Evolutionary conservation across 106 monocot genomes (phyloP), one percentile per base, ranked within the genome.

Genomic region (Chionographis japonica): DNA sequence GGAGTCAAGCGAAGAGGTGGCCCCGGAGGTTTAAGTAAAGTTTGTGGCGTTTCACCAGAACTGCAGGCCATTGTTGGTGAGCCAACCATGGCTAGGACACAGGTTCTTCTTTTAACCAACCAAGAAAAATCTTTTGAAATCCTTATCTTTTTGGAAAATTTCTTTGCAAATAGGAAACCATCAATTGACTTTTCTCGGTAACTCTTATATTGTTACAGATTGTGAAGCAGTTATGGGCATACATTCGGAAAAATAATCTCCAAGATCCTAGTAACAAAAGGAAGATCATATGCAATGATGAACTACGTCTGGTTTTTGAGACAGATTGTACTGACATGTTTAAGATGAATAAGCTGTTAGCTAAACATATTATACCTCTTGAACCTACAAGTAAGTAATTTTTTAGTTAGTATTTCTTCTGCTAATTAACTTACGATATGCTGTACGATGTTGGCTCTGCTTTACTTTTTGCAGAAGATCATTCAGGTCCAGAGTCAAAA

Each of bases 291-390:
- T 94, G 94, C 69, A 90, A 94, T 78, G 94, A 94, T 65, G 90
- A 82, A 74, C 74, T 94, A 9, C 90, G 94, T 10, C 54, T 85
- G 54, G 85, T 94, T 62, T 94, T 94, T 83, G 94, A 94, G 73
- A 94, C 94, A 11, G 94, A 94, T 70, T 83, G 82, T 62, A 94
- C 94, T 72, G 94, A 94, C 76, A 94, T 94, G 94, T 94, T 94
- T 66, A 85, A 90, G 79, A 94, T 94, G 94, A 94, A 94, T 59
- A 94, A 94, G 78, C 81, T 94, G 35, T 66, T 94, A 42, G 78
- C 90, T 57, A 94, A 94, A 73, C 94, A 94, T 81, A 94, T 94
- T 50, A 67, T 74, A 41, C 61, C 90, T 53, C 85, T 94, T 67
- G 87, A 81, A 40, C 62, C 74, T 5, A 58, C 78, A 76, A 85